These are phyloP conservation scores for Panaeolus cyanescens DNA, from an alignment of 768 basidiomycete species.

Conservation along the genomic window DNA sequence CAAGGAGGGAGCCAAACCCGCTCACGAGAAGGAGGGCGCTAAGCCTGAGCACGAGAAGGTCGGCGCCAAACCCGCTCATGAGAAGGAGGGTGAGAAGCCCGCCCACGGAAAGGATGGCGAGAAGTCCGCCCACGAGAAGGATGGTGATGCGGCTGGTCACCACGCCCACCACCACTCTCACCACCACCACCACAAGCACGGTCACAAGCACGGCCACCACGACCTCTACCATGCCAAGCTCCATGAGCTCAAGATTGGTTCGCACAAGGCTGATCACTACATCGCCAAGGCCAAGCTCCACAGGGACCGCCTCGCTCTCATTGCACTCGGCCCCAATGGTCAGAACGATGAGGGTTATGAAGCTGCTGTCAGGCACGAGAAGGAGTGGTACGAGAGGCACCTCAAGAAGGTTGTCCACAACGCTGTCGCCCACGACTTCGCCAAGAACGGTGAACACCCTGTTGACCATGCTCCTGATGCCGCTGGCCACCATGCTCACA, in stretches of 20 bases:
- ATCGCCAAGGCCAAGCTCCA: neutral
- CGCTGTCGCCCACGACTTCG: no score
- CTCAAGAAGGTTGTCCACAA: neutral
- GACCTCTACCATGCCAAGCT: slow-evolving; percentile 4
- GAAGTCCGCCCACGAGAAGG: neutral
- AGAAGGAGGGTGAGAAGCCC: slow-evolving; percentile 6
- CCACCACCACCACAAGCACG: neutral
- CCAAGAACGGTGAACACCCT: no score
- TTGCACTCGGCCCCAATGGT: neutral
- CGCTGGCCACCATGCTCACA: neutral
- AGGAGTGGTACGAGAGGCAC: neutral
- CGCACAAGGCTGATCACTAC: neutral
- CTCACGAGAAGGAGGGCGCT: neutral
- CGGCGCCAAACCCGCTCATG: neutral
- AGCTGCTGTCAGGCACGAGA: neutral
- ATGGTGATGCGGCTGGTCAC: no score
- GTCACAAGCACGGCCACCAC: slow-evolving; percentile 1
- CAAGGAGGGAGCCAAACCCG: neutral
- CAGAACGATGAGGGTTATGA: neutral
- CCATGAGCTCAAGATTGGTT: slow-evolving; percentile 8
- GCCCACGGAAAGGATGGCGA: neutral
- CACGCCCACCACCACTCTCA: neutral
- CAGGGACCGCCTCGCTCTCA: neutral
- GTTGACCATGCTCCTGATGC: neutral
- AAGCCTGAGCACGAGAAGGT: slow-evolving; percentile 3